phyloP scores from a whole-genome alignment of 1,139 yeast genomes.

The Scheffersomyces segobiensis region DNA sequence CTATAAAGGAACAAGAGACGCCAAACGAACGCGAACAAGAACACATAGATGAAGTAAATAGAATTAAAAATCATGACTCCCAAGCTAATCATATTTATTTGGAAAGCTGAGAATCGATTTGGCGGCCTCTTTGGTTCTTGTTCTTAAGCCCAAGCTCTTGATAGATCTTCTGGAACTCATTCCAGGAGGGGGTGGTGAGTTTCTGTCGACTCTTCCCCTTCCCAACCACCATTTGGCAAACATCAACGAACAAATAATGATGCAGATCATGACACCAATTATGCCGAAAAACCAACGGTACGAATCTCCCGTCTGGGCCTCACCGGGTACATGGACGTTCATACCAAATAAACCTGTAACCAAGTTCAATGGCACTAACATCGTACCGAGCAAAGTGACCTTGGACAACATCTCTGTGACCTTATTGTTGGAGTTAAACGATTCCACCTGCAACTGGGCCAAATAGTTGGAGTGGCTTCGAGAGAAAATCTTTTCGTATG shows the following conservation, averaged over 20 bases:
- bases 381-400: slow-evolving; percentile 88
- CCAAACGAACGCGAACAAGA: too few relatives aligned
- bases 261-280: slow-evolving; percentile 35
- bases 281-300: slow-evolving; percentile 44
- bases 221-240: slow-evolving; percentile 40
- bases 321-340: slow-evolving; percentile 90
- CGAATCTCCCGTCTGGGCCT: slow-evolving; percentile 30
- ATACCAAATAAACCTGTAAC: slow-evolving; percentile 94
- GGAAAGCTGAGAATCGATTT: slow-evolving; percentile 45
- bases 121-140: slow-evolving; percentile 31
- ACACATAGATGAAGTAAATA: background rate
- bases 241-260: slow-evolving; percentile 30
- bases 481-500: slow-evolving; percentile 90
- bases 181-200: slow-evolving; percentile 10
- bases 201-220: slow-evolving; percentile 15
- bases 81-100: slow-evolving; percentile 30
- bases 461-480: slow-evolving; percentile 89
- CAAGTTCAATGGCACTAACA: slow-evolving; percentile 84
- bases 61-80: background rate
- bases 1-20: background rate
- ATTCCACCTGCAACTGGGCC: slow-evolving; percentile 92
- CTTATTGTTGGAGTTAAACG: slow-evolving; percentile 79
- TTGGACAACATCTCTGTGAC: slow-evolving; percentile 86
- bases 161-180: slow-evolving; percentile 36
- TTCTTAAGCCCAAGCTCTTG: slow-evolving; percentile 45